These are phyloP conservation scores for Gossypium longicalyx DNA, from an alignment of 345 rosid genomes.

Conservation along the genomic window DNA sequence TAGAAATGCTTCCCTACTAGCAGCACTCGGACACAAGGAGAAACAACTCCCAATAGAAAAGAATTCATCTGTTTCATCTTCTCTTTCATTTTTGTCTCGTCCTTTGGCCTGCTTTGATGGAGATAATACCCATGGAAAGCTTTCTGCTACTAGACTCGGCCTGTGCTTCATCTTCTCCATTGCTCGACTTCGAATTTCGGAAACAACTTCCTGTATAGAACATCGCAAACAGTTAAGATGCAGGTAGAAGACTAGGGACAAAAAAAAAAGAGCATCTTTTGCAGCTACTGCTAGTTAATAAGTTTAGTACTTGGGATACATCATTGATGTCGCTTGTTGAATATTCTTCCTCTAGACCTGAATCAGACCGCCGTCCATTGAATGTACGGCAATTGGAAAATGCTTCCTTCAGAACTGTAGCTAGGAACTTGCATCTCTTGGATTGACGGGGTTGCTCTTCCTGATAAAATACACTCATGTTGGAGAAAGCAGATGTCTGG, in stretches of 20 bases:
- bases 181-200: constrained; percentile 60
- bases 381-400: constrained; percentile 45
- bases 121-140: constrained; percentile 43
- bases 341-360: constrained; percentile 36
- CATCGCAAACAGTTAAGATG: neutral
- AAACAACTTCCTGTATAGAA: constrained; percentile 51
- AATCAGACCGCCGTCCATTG: constrained; percentile 27
- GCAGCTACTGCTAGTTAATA: neutral
- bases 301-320: constrained; percentile 43
- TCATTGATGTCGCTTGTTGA: constrained; percentile 32
- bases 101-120: constrained; percentile 17
- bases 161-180: constrained; percentile 70
- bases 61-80: constrained; percentile 42
- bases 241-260: neutral
- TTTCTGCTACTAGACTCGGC: constrained; percentile 35
- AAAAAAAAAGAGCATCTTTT: neutral
- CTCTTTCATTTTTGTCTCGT: constrained; percentile 20
- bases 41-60: constrained; percentile 60
- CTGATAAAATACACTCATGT: constrained; percentile 54
- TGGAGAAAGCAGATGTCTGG: neutral
- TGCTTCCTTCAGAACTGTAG: constrained; percentile 44
- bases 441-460: constrained; percentile 38
- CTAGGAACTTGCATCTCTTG: constrained; percentile 47
- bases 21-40: constrained; percentile 50
- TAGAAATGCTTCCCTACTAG: constrained; percentile 49